Evolutionary conservation across 345 rosid genomes (phyloP), one percentile per base, ranked within the genome.

Genomic region (Moricandia moricandioides): DNA sequence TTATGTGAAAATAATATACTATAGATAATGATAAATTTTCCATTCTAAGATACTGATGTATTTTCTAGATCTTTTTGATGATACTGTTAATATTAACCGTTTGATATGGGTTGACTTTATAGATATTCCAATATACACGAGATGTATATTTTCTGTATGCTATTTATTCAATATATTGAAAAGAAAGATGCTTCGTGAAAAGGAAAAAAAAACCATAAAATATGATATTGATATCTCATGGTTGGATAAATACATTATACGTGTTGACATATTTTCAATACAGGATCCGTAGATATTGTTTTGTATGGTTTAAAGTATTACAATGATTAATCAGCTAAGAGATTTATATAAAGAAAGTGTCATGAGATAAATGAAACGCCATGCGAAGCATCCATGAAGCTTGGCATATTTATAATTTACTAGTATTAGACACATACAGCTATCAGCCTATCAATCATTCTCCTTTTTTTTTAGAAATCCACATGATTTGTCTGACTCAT

Each of bases 361-460:
- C 35, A 30, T 13, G 5, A 18, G 13, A 29, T 5, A 21, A 75
- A 55, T 16, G 66, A 70, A 43, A 70, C 14, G 33, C 14, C 59
- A 59, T 57, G 8, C 33, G 80, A 77, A 70, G 39, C 66, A 64
- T 70, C 80, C 66, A 39, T 64, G 76, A 63, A 57, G 12, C 60
- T 37, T 64, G 26, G 1, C 58, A 37, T 62, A 35, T 35, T 37
- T 35, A 75, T 5, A 65, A 45, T 43, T 45, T 51, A 29, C 4
- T 21, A 21, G 24, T 21, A 21, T 21, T 21, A 21, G 60, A 68
- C 62, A 68, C 68, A 75, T 34, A 58, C 67, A 75, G 59, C 75
- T 70, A 40, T 29, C 31, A 29, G 31, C 1, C 37, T 33, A 68
- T 69, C 74, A 62, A 31, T 77, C 54, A 33, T 69, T 76, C 70